Evolutionary conservation across 2,329 filamentous ascomycete species (phyloP).

Genomic region (Dactylellina parvicollis): DNA sequence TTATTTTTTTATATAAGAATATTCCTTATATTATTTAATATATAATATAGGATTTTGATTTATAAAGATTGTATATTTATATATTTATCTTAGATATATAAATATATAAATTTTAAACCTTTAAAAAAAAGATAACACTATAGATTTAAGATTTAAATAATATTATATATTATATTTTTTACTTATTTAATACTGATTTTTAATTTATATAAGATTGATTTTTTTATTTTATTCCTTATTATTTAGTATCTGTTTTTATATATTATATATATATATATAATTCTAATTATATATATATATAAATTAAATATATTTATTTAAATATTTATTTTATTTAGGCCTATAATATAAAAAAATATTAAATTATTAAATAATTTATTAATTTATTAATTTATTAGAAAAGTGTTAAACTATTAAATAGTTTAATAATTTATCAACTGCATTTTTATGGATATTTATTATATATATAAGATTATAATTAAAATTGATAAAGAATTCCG

Average conservation of each 20-base stretch:
- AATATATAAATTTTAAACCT: background rate
- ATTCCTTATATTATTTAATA: too few relatives aligned
- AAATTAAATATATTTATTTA: too few relatives aligned
- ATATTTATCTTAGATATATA: too few relatives aligned
- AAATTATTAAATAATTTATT: slow-evolving; percentile 14
- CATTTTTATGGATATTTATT: too few relatives aligned
- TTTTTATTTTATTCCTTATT: slow-evolving; percentile 5
- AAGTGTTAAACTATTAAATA: slow-evolving; percentile 11
- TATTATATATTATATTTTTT: slow-evolving; percentile 7
- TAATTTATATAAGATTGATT: too few relatives aligned
- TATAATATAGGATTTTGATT: too few relatives aligned
- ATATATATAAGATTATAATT: too few relatives aligned
- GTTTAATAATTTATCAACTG: too few relatives aligned
- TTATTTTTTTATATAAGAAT: background rate
- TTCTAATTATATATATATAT: slow-evolving; percentile 8
- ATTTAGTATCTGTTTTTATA: slow-evolving; percentile 15
- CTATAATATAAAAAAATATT: too few relatives aligned
- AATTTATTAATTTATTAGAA: slow-evolving; percentile 12
- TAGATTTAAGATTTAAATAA: slow-evolving; percentile 15
- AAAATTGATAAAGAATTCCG: slow-evolving; percentile 1
- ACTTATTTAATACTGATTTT: slow-evolving; percentile 1
- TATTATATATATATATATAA: slow-evolving; percentile 5
- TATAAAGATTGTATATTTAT: too few relatives aligned
- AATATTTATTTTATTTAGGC: too few relatives aligned
- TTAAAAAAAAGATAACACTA: background rate